Base-by-base conservation (phyloP, 805 yeast genomes). In the Metschnikowia anglica region DNA sequence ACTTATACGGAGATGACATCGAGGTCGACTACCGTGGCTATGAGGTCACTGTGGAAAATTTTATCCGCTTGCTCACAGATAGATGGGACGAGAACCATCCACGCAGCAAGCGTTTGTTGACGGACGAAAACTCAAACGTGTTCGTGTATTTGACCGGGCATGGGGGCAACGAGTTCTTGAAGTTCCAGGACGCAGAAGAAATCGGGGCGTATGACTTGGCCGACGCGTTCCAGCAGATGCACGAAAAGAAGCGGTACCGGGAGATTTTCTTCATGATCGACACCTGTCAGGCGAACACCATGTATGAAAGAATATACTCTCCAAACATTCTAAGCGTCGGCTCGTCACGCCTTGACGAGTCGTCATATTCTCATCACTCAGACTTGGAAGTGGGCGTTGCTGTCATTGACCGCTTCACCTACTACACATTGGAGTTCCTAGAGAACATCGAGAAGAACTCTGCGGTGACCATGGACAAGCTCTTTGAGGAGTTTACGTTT, bases 101-200 rank as follows among this genome's bases (percentile, higher is more conserved):
- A 3, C 75, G 96, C 49, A 85, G 95, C 11, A 93, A 93, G 65
- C 73, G 98, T 51, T 70, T 93, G 35, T 68, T 90, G 47, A 88
- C 98, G 0, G 98, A 93, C 68, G 97, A 90, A 61, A 82, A 88
- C 60, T 87, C 96, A 23, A 93, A 93, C 62, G 88, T 93, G 38
- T 87, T 93, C 63, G 85, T 93, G 20, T 93, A 93, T 62, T 75
- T 93, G 81, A 93, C 99, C 1, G 99, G 99, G 18, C 99, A 93
- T 64, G 99, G 99, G 18, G 99, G 99, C 39, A 88, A 90, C 57
- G 98, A 93, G 63, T 93, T 93, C 63, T 76, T 93, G 56, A 93
- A 93, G 65, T 93, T 93, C 63, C 99, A 93, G 68, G 99, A 93
- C 61, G 97, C 98, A 9, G 99, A 93, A 62, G 99, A 93, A 58